These are phyloP conservation scores for Fragaria iinumae DNA, from an alignment of 306 rosid genomes.

Conservation along the genomic window DNA sequence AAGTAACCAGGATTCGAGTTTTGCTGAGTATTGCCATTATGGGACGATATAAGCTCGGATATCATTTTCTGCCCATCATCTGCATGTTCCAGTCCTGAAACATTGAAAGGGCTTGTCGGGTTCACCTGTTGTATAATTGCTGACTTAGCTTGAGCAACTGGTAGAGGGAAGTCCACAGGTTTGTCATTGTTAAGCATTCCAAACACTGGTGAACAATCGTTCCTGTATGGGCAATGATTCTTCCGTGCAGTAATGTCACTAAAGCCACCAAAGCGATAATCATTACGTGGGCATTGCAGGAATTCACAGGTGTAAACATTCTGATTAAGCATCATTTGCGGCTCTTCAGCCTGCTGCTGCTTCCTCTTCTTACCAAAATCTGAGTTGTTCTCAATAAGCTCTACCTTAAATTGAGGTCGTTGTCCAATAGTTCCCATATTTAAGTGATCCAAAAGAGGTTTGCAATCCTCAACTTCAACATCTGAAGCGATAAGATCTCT, in stretches of 20 bases:
- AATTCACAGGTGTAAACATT: slow-evolving; percentile 42
- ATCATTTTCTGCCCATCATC: slow-evolving; percentile 51
- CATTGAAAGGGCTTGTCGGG: slow-evolving; percentile 23
- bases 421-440: slow-evolving; percentile 46
- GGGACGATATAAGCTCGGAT: slow-evolving; percentile 40
- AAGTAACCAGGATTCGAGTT: slow-evolving; percentile 24
- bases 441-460: slow-evolving; percentile 46
- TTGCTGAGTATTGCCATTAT: slow-evolving; percentile 33
- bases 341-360: slow-evolving; percentile 30
- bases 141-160: slow-evolving; percentile 33
- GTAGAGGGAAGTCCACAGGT: slow-evolving; percentile 22
- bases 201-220: slow-evolving; percentile 28
- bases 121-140: slow-evolving; percentile 12
- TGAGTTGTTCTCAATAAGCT: slow-evolving; percentile 25
- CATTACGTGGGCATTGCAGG: slow-evolving; percentile 33
- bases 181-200: slow-evolving; percentile 26
- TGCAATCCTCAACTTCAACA: slow-evolving; percentile 59
- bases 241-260: slow-evolving; percentile 37
- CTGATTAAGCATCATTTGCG: slow-evolving; percentile 19
- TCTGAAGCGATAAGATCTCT: no score
- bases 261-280: slow-evolving; percentile 43
- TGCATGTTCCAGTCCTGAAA: slow-evolving; percentile 35
- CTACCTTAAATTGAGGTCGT: slow-evolving; percentile 39
- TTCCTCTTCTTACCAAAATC: slow-evolving; percentile 37
- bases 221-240: slow-evolving; percentile 44